These are phyloP conservation scores for Prunus yedoensis DNA, from an alignment of 331 rosid species.

Conservation along the genomic window DNA sequence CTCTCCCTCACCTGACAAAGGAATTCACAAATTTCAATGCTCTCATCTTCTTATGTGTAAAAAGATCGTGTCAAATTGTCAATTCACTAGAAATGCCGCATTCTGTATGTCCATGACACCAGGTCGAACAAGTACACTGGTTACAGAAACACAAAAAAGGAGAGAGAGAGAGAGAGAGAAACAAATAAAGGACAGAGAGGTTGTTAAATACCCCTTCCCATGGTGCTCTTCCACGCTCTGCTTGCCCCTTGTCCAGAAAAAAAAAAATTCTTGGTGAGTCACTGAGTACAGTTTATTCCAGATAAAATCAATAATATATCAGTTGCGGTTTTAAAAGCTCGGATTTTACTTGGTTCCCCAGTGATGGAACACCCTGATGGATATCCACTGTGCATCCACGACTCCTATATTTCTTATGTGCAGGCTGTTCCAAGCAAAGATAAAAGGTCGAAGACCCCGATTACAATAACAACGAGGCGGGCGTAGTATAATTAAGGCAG, in stretches of 20 bases:
- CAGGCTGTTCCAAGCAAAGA: slow-evolving; percentile 46
- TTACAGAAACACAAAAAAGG: neutral
- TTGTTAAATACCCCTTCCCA: slow-evolving; percentile 85
- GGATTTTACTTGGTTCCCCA: slow-evolving; percentile 70
- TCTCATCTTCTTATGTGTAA: neutral
- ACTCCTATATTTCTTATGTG: slow-evolving; percentile 88
- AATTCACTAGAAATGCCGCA: neutral
- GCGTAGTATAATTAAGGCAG: neutral
- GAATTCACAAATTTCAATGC: slow-evolving; percentile 9
- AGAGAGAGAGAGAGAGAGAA: too few species aligned
- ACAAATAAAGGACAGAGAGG: neutral
- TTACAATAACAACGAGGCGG: neutral
- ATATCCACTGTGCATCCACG: slow-evolving; percentile 85
- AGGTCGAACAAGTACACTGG: neutral
- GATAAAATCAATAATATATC: slow-evolving; percentile 3
- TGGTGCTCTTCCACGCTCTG: slow-evolving; percentile 59
- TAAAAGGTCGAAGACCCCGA: slow-evolving; percentile 4
- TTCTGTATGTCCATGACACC: neutral
- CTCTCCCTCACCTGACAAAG: slow-evolving; percentile 74
- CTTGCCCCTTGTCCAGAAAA: slow-evolving; percentile 54
- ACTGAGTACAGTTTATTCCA: neutral
- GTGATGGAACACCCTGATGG: slow-evolving; percentile 84
- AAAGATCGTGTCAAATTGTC: neutral
- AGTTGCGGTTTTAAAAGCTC: neutral
- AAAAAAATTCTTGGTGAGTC: neutral